Percentiles rank a stretch among this genome's conserved stretches.
Evolutionary conservation across 257 asterid genomes (phyloP).

Genomic region (Solanum chmielewskii): DNA sequence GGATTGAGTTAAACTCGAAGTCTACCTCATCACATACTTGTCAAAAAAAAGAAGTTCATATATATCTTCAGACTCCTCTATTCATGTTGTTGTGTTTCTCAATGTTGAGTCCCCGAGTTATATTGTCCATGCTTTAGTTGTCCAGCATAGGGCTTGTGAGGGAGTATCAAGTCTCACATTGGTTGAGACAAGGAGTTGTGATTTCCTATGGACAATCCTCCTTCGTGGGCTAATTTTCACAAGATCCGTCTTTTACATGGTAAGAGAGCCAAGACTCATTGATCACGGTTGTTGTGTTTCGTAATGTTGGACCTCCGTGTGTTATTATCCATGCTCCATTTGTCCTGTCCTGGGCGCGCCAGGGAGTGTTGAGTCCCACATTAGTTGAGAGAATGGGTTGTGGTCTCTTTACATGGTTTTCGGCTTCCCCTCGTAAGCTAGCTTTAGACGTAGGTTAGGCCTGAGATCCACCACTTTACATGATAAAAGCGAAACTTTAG

Average conservation of each 20-base stretch:
- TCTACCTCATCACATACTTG: background rate
- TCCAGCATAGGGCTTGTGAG: background rate
- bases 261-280: background rate
- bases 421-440: background rate
- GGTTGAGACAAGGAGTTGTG: background rate
- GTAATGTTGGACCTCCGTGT: background rate
- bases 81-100: background rate
- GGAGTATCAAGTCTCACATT: background rate
- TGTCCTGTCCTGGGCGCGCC: too few species aligned
- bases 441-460: background rate
- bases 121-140: background rate
- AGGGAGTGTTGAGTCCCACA: background rate
- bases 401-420: background rate
- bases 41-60: background rate
- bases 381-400: background rate
- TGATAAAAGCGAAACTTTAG: background rate
- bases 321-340: background rate
- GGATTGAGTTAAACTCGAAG: background rate
- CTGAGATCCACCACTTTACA: background rate
- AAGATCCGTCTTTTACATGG: background rate
- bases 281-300: background rate
- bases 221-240: background rate
- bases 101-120: background rate
- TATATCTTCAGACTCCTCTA: background rate
- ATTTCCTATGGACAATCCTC: background rate